Conservation (phyloP, 805 yeast genomes). For the Wickerhamomyces queroliae region DNA sequence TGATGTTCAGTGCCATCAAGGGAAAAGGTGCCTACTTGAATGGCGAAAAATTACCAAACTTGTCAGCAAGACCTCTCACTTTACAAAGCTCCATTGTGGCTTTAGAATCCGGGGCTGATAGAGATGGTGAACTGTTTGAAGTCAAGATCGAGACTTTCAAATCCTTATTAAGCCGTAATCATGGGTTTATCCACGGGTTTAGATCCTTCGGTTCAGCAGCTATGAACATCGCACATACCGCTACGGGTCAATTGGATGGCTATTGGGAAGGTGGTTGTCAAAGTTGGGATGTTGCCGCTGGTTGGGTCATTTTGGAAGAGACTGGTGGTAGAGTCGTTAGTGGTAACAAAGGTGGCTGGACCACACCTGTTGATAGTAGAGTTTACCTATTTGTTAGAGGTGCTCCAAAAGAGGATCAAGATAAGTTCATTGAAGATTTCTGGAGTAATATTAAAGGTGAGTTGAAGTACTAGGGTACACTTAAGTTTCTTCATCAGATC, state of each 20-base stretch:
- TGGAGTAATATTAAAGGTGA: conserved; percentile 45
- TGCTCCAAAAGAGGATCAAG: conserved; percentile 35
- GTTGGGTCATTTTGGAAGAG: conserved; percentile 55
- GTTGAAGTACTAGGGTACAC: conserved; percentile 28
- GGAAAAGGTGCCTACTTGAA: conserved; percentile 53
- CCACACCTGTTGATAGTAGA: conserved; percentile 43
- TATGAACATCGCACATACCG: conserved; percentile 51
- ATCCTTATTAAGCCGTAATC: conserved; percentile 39
- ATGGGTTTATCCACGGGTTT: conserved; percentile 57
- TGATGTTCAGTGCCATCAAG: conserved; percentile 46
- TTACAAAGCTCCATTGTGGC: conserved; percentile 51
- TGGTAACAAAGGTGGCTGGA: conserved; percentile 44
- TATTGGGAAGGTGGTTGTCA: conserved; percentile 72
- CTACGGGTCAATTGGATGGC: conserved; percentile 52
- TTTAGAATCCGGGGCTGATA: conserved; percentile 57
- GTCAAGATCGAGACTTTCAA: conserved; percentile 43
- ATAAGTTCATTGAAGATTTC: conserved; percentile 38
- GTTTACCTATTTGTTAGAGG: conserved; percentile 56
- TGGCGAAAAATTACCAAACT: conserved; percentile 29
- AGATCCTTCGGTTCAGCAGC: conserved; percentile 63
- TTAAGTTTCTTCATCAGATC: not conserved
- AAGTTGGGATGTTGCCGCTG: conserved; percentile 68
- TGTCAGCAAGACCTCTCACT: conserved; percentile 29
- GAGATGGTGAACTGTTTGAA: conserved; percentile 44
- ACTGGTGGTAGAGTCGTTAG: conserved; percentile 55